A percentile compares a stretch with the other conserved stretches of the same genome.
Evolutionary conservation across 805 yeast genomes (phyloP).

Genomic region (Wickerhamiella occidentalis): DNA sequence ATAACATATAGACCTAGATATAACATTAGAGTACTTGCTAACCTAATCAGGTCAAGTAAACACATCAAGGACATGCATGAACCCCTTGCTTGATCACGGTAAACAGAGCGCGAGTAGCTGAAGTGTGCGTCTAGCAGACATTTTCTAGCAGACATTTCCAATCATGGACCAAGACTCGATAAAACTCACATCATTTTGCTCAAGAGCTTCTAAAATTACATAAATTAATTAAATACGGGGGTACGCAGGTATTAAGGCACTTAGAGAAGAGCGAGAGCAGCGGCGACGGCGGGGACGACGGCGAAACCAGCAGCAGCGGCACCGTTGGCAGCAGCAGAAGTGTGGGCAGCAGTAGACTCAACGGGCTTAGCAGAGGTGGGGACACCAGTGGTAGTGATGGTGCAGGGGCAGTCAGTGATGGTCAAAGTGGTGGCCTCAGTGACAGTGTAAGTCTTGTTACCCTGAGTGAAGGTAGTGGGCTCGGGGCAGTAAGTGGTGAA

Average conservation of each 20-base stretch:
- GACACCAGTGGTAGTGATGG: conserved; percentile 26
- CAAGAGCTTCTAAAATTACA: neutral
- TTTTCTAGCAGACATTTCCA: no score
- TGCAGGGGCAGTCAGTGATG: conserved; percentile 80
- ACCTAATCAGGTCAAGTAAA: no score
- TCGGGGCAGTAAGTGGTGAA: conserved; percentile 70
- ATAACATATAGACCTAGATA: no score
- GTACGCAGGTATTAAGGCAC: neutral
- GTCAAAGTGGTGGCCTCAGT: conserved; percentile 72
- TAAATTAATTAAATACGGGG: neutral
- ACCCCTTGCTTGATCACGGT: no score
- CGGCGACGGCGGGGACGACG: conserved; percentile 15
- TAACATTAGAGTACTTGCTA: no score
- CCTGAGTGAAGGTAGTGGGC: conserved; percentile 49
- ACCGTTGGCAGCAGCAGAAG: conserved; percentile 16
- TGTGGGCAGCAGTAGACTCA: conserved; percentile 3
- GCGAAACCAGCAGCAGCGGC: conserved; percentile 8
- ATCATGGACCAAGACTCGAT: no score
- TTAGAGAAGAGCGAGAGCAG: conserved; percentile 13
- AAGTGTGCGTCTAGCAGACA: no score
- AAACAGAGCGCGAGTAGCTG: no score
- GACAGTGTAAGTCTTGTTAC: conserved; percentile 33
- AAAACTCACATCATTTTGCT: no score
- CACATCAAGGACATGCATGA: no score
- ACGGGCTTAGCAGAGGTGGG: conserved; percentile 8